Percentiles rank a stretch among this genome's conserved stretches.
phyloP scores from a whole-genome alignment of 139 green algal genomes.

The Micractinium sp. region DNA sequence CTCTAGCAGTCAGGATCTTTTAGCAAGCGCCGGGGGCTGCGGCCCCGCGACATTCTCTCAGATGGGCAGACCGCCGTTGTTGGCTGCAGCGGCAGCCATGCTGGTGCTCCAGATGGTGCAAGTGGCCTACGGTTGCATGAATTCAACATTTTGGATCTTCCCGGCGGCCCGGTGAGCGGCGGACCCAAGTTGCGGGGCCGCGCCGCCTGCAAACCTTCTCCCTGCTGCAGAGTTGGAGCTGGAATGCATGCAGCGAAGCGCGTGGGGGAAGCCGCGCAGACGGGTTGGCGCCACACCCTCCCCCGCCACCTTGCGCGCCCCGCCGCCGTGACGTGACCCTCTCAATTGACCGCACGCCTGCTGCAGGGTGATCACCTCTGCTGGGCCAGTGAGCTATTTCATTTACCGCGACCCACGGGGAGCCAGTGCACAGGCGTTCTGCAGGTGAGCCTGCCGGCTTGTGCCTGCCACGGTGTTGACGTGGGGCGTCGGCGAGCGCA shows the following conservation, averaged over 20 bases:
- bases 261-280: not conserved
- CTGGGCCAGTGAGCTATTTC: not conserved
- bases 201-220: not conserved
- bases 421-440: not conserved
- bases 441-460: not conserved
- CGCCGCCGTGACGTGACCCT: not conserved
- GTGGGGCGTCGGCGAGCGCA: not conserved
- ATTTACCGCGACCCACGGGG: conserved; percentile 5
- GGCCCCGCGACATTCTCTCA: too few relatives aligned
- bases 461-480: not conserved
- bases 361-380: not conserved
- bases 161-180: not conserved
- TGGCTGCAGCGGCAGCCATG: not conserved
- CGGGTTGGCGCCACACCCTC: not conserved
- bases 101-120: not conserved
- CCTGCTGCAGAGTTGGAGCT: not conserved
- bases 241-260: not conserved
- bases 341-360: not conserved
- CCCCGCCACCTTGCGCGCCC: not conserved
- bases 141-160: conserved; percentile 3
- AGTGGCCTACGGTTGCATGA: not conserved
- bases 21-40: not conserved
- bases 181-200: not conserved
- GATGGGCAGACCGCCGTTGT: too few relatives aligned
- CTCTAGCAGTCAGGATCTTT: not conserved